Conservation (phyloP, 2,329 filamentous ascomycete genomes). For the Neonectria sp. region DNA sequence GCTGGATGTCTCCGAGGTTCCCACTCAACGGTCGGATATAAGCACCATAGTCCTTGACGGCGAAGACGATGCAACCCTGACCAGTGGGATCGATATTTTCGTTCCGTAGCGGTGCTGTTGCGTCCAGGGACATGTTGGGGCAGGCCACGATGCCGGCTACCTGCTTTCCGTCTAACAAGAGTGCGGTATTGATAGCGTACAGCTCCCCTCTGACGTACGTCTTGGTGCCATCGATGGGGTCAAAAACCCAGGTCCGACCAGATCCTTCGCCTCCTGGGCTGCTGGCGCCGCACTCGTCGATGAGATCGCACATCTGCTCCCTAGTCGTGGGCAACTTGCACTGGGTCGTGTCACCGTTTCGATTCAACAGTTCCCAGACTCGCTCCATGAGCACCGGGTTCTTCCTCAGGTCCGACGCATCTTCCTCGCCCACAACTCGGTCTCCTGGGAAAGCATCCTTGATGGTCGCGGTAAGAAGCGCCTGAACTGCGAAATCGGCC, state of each 20-base stretch:
- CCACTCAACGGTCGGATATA: constrained; percentile 59
- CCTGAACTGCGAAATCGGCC: constrained; percentile 73
- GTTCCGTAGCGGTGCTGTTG: constrained; percentile 59
- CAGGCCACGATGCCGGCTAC: constrained; percentile 65
- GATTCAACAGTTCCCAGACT: constrained; percentile 63
- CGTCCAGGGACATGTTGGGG: constrained; percentile 61
- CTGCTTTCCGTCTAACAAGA: constrained; percentile 66
- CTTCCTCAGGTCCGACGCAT: constrained; percentile 61
- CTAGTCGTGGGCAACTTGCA: constrained; percentile 55
- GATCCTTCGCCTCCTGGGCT: constrained; percentile 50
- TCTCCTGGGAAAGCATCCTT: constrained; percentile 66
- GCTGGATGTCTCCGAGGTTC: constrained; percentile 39
- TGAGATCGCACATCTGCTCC: constrained; percentile 66
- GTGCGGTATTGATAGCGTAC: constrained; percentile 71
- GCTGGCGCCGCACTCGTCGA: constrained; percentile 66
- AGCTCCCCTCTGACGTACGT: constrained; percentile 68
- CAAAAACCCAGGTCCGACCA: constrained; percentile 70
- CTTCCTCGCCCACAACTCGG: constrained; percentile 70
- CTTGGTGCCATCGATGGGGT: constrained; percentile 73
- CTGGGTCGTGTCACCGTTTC: constrained; percentile 45
- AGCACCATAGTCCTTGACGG: constrained; percentile 64
- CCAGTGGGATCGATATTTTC: constrained; percentile 59
- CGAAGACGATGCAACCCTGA: constrained; percentile 66
- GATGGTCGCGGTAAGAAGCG: constrained; percentile 66
- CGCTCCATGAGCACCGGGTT: constrained; percentile 60